These are phyloP conservation scores for Aspergillus viridinutans DNA, from an alignment of 2,329 filamentous ascomycete genomes.

Conservation along the genomic window DNA sequence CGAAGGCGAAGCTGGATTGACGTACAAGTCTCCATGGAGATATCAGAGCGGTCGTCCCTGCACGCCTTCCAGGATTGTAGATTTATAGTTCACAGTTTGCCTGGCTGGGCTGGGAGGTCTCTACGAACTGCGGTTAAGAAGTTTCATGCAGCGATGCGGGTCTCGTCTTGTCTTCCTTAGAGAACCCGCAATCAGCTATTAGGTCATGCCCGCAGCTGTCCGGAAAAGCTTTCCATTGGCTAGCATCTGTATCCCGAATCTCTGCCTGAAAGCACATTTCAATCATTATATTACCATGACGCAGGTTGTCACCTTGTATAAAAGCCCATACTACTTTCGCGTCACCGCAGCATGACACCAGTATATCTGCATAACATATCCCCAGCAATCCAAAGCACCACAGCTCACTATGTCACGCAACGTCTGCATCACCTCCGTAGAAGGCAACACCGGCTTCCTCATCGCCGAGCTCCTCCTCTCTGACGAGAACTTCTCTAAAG, in stretches of 20 bases:
- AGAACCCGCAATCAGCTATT: neutral
- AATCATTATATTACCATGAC: neutral
- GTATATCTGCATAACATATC: neutral
- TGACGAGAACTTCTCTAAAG: constrained; percentile 39
- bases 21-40: neutral
- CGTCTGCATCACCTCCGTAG: constrained; percentile 46
- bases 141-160: neutral
- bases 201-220: neutral
- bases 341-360: neutral
- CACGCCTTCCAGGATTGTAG: neutral
- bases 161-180: neutral
- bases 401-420: constrained; percentile 43
- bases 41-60: neutral
- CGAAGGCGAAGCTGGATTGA: neutral
- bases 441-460: constrained; percentile 50
- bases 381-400: neutral
- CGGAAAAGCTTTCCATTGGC: neutral
- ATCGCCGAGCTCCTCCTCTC: constrained; percentile 49
- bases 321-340: neutral
- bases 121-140: neutral
- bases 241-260: neutral
- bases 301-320: neutral
- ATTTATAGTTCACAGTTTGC: neutral
- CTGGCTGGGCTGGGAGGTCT: neutral
- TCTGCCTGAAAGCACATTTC: neutral